Evolutionary conservation across 2,329 filamentous ascomycete species (phyloP), one percentile per base, ranked within the genome.

Genomic region (Ambrosiella cleistominuta): DNA sequence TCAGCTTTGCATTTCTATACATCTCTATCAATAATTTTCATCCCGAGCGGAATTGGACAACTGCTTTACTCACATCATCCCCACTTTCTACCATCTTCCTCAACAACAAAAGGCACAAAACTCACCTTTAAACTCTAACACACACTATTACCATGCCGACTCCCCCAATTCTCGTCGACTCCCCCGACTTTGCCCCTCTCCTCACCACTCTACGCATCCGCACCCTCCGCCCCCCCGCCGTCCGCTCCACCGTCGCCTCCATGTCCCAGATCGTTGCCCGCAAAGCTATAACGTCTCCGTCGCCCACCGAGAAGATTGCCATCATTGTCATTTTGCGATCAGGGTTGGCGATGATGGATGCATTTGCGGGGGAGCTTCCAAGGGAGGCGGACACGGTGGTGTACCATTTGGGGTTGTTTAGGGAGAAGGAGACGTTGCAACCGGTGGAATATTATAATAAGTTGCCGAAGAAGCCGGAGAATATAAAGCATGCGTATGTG

Each of bases 391-490:
- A 88, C 12, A 86, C 91, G 38, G 84, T 89, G 6, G 80, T 96
- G 63, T 89, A 97, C 73, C 91, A 97, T 69, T 84, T 97, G 7
- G 91, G 93, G 63, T 84, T 97, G 66, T 97, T 91, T 76, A 88
- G 90, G 67, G 90, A 96, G 69, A 88, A 86, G 61, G 81, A 81
- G 59, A 91, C 87, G 50, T 82, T 96, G 59, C 82, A 88, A 66
- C 88, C 90, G 2, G 90, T 96, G 60, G 90, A 95, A 72, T 95
- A 96, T 78, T 96, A 96, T 79, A 96, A 96, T 76, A 95, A 95
- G 71, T 82, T 96, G 17, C 89, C 89, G 40, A 84, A 87, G 71
- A 85, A 88, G 71, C 63, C 68, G 44, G 66, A 66, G 51, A 72
- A 72, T 62, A 58, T 57, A 49, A 59, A 57, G 45, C 75, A 95